Percentiles rank a stretch among this genome's conserved stretches.
phyloP scores from a whole-genome alignment of 176 grass and related monocot species.

The Phragmites australis region DNA sequence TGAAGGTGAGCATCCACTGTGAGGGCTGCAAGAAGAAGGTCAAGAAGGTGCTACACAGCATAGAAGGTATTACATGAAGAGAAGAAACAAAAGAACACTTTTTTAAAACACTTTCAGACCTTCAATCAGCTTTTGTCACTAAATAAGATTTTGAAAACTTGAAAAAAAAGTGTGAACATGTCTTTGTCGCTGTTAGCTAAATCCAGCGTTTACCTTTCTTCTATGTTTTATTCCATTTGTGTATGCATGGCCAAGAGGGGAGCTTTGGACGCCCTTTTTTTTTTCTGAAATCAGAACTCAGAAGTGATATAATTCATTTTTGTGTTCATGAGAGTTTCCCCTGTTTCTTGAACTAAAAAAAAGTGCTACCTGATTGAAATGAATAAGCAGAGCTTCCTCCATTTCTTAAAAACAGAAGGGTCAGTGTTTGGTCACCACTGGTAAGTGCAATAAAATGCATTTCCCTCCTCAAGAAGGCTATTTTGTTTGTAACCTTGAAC shows the following conservation, averaged over 20 bases:
- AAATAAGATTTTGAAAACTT: background rate
- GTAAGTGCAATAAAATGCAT: background rate
- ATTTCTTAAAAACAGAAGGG: background rate
- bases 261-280: no score
- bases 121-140: background rate
- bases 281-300: background rate
- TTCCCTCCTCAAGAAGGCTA: no score
- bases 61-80: constrained; percentile 61
- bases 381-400: background rate
- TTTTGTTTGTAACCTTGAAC: background rate
- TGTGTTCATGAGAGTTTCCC: background rate
- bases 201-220: background rate
- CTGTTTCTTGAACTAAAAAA: background rate
- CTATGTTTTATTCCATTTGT: background rate
- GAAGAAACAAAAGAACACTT: background rate
- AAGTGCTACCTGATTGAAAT: background rate
- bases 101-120: background rate
- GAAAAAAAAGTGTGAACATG: background rate
- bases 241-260: no score
- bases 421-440: background rate
- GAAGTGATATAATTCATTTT: background rate
- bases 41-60: constrained; percentile 88
- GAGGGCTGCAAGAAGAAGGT: constrained; percentile 99
- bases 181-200: background rate
- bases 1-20: constrained; percentile 98